Evolutionary conservation across 768 basidiomycete species (phyloP), one percentile per base, ranked within the genome.

Genomic region (Cytidiella melzeri): DNA sequence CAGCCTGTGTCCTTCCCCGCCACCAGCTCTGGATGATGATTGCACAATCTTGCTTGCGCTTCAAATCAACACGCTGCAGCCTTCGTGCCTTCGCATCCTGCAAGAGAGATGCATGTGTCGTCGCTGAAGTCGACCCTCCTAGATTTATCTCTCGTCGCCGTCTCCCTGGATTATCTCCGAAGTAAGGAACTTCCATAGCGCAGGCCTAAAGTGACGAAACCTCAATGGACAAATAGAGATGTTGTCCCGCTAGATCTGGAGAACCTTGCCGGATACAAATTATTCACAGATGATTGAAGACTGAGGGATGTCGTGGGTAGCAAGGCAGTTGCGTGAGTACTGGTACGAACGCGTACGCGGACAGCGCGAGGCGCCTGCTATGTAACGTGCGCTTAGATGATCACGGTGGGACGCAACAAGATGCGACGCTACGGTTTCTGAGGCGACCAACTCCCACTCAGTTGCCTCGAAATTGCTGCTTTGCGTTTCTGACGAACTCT

Each of bases 121-220:
- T 58, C 2, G 71, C 73, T 18, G 74, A 63, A 0, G 71, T 74
- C 1, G 76, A 64, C 2, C 89, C 89, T 13, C 89, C 89, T 18
- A 91, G 75, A 61, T 91, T 90, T 55, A 91, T 91, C 57, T 76
- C 73, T 39, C 83, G 76, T 48, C 79, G 73, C 41, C 69, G 64
- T 39, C 69, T 67, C 47, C 46, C 56, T 9, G 56, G 48, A 24
- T 34, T 39, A 45, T 82, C 75, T 30, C 71, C 74, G 56, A 81
- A 79, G 40, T 80, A 43, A 13, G 74, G 72, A 30, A 54, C 27
- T 26, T 56, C 55, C 55, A 52, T 47, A 21, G 3, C 26, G n/a
- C n/a, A n/a, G n/a, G n/a, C 3, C 11, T 13, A 39, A n/a, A 24
- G 12, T 30, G 28, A 12, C 12, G 5, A 9, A 7, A 7, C 42